A percentile compares a stretch with the other conserved stretches of the same genome.
Evolutionary conservation across 2,329 filamentous ascomycete genomes (phyloP).

Genomic region (Purpureocillium takamizusanense): DNA sequence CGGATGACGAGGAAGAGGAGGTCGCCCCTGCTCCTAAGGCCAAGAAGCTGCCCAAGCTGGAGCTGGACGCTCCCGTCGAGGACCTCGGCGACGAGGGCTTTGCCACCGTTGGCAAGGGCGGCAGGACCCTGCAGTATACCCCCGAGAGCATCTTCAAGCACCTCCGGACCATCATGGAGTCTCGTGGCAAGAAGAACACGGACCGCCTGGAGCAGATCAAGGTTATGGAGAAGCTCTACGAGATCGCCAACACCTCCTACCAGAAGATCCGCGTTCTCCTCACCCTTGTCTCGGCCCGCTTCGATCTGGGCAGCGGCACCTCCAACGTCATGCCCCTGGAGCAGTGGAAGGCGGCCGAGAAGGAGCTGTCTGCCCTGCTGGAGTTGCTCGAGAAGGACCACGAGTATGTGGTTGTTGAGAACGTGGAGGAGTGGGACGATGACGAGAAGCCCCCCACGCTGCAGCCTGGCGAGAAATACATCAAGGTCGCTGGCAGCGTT

Average conservation of each 20-base stretch:
- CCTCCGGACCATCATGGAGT: conserved; percentile 84
- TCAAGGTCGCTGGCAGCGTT: conserved; percentile 88
- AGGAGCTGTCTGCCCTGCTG: conserved; percentile 72
- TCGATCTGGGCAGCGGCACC: conserved; percentile 78
- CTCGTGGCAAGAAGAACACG: conserved; percentile 97
- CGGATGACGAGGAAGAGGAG: conserved; percentile 65
- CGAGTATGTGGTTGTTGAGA: conserved; percentile 80
- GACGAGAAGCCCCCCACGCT: conserved; percentile 85
- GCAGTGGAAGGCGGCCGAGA: conserved; percentile 92
- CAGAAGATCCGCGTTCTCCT: conserved; percentile 89
- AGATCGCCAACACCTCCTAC: conserved; percentile 85
- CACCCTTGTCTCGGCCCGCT: conserved; percentile 85
- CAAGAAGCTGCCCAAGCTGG: conserved; percentile 24
- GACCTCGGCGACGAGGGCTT: conserved; percentile 80
- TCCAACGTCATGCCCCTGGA: conserved; percentile 82
- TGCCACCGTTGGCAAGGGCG: conserved; percentile 78
- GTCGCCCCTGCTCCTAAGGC: conserved; percentile 40
- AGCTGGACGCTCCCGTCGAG: conserved; percentile 37
- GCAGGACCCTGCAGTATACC: conserved; percentile 83
- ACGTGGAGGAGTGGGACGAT: conserved; percentile 96
- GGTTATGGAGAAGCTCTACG: conserved; percentile 91
- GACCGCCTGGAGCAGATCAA: conserved; percentile 91
- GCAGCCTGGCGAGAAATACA: conserved; percentile 64
- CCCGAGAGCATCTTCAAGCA: conserved; percentile 98
- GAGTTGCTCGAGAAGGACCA: conserved; percentile 69